A percentile compares a stretch with the other conserved stretches of the same genome.
phyloP scores from a whole-genome alignment of 768 basidiomycete species.

The Strobilomyces dryophilus region DNA sequence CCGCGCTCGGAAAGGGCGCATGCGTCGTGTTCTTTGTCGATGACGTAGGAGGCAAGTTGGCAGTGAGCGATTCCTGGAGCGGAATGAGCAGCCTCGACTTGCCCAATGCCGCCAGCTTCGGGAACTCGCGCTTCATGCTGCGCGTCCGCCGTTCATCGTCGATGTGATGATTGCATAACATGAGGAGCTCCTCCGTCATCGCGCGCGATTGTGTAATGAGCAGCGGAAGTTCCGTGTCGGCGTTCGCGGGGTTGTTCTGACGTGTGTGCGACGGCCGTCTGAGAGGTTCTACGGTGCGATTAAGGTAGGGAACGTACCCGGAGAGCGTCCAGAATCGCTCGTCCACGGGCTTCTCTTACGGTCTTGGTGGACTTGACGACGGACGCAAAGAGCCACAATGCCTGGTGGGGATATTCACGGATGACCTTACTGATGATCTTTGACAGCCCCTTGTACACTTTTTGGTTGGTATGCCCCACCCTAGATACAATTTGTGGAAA shows the following conservation, averaged over 20 bases:
- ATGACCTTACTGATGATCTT: conserved; percentile 71
- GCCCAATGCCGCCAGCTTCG: conserved; percentile 49
- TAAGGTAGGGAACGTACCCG: conserved; percentile 38
- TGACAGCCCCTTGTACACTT: conserved; percentile 57
- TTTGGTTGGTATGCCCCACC: conserved; percentile 67
- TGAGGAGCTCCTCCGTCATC: conserved; percentile 70
- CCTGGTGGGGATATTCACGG: conserved; percentile 83
- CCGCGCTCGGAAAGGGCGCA: conserved; percentile 74
- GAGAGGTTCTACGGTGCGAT: neutral
- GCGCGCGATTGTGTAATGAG: conserved; percentile 52
- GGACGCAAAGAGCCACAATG: conserved; percentile 88
- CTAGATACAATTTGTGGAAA: conserved; percentile 97
- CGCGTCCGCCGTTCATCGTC: conserved; percentile 35
- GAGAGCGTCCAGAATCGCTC: conserved; percentile 51
- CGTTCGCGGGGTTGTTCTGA: conserved; percentile 46
- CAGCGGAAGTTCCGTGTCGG: conserved; percentile 36
- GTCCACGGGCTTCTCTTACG: conserved; percentile 58
- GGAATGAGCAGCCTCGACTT: conserved; percentile 78
- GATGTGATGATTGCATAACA: conserved; percentile 56
- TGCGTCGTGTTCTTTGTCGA: conserved; percentile 50
- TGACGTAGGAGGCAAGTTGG: conserved; percentile 76
- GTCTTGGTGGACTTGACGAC: conserved; percentile 79
- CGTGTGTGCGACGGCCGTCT: neutral
- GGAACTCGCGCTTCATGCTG: conserved; percentile 51
- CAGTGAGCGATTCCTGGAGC: conserved; percentile 88